Evolutionary conservation across 345 rosid species (phyloP).

Genomic region (Stellera chamaejasme): DNA sequence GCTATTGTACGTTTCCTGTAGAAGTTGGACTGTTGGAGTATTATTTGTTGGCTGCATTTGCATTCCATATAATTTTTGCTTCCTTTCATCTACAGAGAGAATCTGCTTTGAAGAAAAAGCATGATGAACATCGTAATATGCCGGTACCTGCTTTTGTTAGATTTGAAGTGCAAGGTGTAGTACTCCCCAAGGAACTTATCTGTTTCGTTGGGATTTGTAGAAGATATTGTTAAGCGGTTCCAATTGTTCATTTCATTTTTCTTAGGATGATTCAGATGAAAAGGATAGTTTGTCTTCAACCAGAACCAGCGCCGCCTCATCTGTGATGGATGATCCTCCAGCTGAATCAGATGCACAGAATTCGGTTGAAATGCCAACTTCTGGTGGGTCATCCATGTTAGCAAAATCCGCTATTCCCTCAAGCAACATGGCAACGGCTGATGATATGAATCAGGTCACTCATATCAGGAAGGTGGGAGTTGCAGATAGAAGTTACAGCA

Average conservation of each 20-base stretch:
- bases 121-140: conserved; percentile 38
- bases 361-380: background rate
- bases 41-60: background rate
- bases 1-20: conserved; percentile 34
- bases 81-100: conserved; percentile 4
- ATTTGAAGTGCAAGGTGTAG: conserved; percentile 48
- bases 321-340: conserved; percentile 2
- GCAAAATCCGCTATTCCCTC: too few relatives aligned
- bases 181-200: background rate
- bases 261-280: conserved; percentile 39
- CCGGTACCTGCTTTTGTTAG: conserved; percentile 16
- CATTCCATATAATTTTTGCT: background rate
- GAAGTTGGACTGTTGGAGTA: too few relatives aligned
- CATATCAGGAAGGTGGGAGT: conserved; percentile 19
- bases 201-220: conserved; percentile 5
- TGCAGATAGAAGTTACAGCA: conserved; percentile 36
- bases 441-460: conserved; percentile 1
- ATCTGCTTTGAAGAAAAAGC: conserved; percentile 67
- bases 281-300: conserved; percentile 7
- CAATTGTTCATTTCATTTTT: conserved; percentile 24
- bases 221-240: background rate
- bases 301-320: conserved; percentile 8
- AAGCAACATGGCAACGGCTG: too few relatives aligned
- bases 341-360: conserved; percentile 10
- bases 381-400: too few relatives aligned